These are phyloP conservation scores for Byssochlamys sp. DNA, from an alignment of 2,329 filamentous ascomycete genomes.

Conservation along the genomic window DNA sequence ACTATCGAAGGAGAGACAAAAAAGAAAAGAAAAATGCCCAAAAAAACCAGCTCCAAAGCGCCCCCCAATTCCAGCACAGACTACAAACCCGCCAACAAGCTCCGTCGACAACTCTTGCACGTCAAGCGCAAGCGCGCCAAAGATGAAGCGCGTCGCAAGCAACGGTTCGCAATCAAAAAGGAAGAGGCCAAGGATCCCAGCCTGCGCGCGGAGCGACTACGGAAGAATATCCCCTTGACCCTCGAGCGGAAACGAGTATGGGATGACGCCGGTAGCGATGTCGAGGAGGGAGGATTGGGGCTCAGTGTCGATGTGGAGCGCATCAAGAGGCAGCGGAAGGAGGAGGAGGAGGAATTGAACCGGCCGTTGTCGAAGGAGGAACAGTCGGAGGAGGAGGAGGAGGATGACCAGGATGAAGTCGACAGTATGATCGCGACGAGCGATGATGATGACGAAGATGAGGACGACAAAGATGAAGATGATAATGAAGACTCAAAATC, in stretches of 20 bases:
- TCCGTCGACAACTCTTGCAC: conserved; percentile 66
- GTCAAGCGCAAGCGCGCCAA: conserved; percentile 69
- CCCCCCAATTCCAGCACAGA: conserved; percentile 39
- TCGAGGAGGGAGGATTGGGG: conserved; percentile 36
- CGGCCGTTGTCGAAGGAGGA: conserved; percentile 35
- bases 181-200: conserved; percentile 77
- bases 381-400: conserved; percentile 33
- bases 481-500: conserved; percentile 32
- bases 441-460: conserved; percentile 33
- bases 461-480: conserved; percentile 23
- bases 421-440: conserved; percentile 65
- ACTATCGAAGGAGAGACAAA: not conserved
- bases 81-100: conserved; percentile 62
- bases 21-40: not conserved
- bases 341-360: conserved; percentile 35
- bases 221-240: conserved; percentile 68
- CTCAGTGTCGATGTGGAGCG: conserved; percentile 40
- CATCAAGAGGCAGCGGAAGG: conserved; percentile 39
- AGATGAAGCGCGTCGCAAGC: conserved; percentile 64
- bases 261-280: conserved; percentile 60
- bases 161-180: conserved; percentile 67
- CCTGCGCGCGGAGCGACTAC: conserved; percentile 61
- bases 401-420: conserved; percentile 47
- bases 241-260: conserved; percentile 82
- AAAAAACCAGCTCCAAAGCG: conserved; percentile 31